phyloP scores from a whole-genome alignment of 2,329 filamentous ascomycete genomes.

The Curvularia spicifera region DNA sequence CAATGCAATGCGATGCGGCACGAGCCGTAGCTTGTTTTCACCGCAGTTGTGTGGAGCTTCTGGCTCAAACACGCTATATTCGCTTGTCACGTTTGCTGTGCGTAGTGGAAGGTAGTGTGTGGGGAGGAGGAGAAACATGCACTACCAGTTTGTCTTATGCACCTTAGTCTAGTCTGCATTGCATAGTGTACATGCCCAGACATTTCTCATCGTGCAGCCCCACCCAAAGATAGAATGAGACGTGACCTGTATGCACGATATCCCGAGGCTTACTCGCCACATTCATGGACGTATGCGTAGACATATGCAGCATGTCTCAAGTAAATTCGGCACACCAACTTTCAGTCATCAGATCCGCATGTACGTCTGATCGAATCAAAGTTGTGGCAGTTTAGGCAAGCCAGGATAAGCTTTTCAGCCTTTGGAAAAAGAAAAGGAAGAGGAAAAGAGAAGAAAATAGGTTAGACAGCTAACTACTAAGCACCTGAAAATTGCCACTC shows the following conservation, averaged over 20 bases:
- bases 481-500: not conserved
- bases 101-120: not conserved
- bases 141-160: not conserved
- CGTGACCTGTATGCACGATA: slow-evolving; percentile 8
- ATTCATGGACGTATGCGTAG: not conserved
- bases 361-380: not conserved
- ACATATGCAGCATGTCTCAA: slow-evolving; percentile 11
- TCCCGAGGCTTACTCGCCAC: slow-evolving; percentile 12
- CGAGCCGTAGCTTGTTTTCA: slow-evolving; percentile 15
- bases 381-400: not conserved
- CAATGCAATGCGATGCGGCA: slow-evolving; percentile 16
- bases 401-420: not conserved
- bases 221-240: slow-evolving; percentile 12
- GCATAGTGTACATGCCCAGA: not conserved
- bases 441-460: not conserved
- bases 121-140: not conserved
- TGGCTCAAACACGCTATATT: not conserved
- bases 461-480: not conserved
- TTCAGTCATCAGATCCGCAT: slow-evolving; percentile 11
- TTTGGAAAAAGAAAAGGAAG: not conserved
- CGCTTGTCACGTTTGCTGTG: not conserved
- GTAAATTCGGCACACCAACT: slow-evolving; percentile 1
- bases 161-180: not conserved
- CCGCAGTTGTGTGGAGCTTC: not conserved
- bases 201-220: not conserved